Evolutionary conservation across 2,329 filamentous ascomycete species (phyloP), one percentile per base, ranked within the genome.

Genomic region (Verticillium isaacii): DNA sequence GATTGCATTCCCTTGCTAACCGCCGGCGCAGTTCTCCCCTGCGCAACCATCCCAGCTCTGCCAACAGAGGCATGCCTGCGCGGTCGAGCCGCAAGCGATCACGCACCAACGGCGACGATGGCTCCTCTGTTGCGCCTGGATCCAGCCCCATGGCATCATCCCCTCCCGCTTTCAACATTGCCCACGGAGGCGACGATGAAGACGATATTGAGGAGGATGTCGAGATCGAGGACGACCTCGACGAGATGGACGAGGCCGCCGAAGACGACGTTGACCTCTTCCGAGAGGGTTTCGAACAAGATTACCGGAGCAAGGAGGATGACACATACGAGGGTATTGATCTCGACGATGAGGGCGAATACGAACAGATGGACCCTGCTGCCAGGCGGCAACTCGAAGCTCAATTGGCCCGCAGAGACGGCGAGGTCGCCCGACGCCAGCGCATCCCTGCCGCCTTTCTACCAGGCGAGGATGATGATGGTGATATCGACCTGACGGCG

Each of bases 211-310:
- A 92, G 61, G 87, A 90, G 58, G 89, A 92, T 58, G 83, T 85
- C 58, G 89, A 92, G 70, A 80, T 88, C 56, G 88, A 92, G 66
- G 88, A 89, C 66, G 89, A 89, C 67, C 81, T 89, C 19, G 90
- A 92, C 60, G 89, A 95, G 61, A 83, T 93, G 54, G 92, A 95
- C 68, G 90, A 93, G 71, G 86, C 87, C 80, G 89, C 91, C 11
- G 92, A 93, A 70, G 91, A 93, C 60, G 89, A 91, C 61, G 85
- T 95, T 64, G 90, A 93, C 70, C 81, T 91, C 41, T 94, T 94
- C 72, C 88, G 85, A 52, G 86, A 90, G 64, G 88, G 89, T 32
- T 90, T 89, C 67, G 87, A 90, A 71, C 83, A 82, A 58, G 91
- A 93, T 69, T 92, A 92, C 74, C 80, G 80, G 68, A 80, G 87